Conservation (phyloP, 2,329 filamentous ascomycete genomes). For the Penicillium sp. region DNA sequence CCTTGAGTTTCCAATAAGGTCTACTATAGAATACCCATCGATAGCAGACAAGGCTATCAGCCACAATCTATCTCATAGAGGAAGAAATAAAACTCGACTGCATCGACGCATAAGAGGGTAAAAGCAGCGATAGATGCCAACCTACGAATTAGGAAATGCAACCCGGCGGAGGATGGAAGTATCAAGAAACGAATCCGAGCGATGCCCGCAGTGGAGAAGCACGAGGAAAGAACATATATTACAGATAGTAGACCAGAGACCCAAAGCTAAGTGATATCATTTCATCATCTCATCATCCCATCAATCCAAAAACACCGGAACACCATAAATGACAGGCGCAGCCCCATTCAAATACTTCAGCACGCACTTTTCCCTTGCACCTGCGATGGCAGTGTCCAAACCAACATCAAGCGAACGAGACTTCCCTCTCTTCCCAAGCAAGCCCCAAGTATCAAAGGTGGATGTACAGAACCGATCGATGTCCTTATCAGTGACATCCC, state of each 20-base stretch:
- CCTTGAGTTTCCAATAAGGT: background rate
- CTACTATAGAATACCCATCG: background rate
- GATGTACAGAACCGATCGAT: conserved; percentile 86
- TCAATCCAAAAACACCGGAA: conserved; percentile 75
- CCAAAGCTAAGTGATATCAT: background rate
- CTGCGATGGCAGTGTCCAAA: conserved; percentile 78
- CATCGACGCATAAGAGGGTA: background rate
- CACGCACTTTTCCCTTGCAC: conserved; percentile 73
- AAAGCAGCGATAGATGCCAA: background rate
- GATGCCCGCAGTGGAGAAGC: conserved; percentile 18
- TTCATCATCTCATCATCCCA: background rate
- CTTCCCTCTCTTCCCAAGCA: conserved; percentile 53
- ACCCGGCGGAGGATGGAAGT: background rate
- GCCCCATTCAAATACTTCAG: conserved; percentile 91
- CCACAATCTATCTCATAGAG: no score
- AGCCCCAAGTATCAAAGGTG: conserved; percentile 81
- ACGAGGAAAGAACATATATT: conserved; percentile 5
- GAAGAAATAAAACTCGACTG: background rate
- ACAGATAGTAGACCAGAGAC: background rate
- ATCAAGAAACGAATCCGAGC: conserved; percentile 10
- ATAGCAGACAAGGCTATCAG: background rate
- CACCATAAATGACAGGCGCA: conserved; percentile 89
- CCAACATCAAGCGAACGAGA: conserved; percentile 39
- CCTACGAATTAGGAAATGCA: background rate
- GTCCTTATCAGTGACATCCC: conserved; percentile 97